These are phyloP conservation scores for Arachis stenosperma DNA, from an alignment of 306 rosid species.

Conservation along the genomic window DNA sequence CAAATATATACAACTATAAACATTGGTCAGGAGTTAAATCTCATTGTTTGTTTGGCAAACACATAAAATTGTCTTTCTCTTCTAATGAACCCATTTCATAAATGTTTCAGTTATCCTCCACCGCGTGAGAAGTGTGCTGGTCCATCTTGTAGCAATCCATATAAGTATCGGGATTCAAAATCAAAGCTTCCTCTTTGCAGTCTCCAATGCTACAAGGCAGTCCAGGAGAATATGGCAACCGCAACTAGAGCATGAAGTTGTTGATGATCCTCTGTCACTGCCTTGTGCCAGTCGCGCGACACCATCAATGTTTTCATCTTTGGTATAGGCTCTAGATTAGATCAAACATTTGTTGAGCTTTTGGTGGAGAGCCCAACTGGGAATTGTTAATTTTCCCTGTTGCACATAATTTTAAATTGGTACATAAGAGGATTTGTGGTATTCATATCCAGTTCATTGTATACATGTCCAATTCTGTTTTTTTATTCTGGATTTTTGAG, in stretches of 20 bases:
- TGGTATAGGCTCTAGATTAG: slow-evolving; percentile 27
- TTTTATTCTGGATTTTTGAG: slow-evolving; percentile 8
- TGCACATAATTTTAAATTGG: slow-evolving; percentile 25
- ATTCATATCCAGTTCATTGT: slow-evolving; percentile 28
- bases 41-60: slow-evolving; percentile 26
- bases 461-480: slow-evolving; percentile 23
- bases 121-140: slow-evolving; percentile 85
- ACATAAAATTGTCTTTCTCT: slow-evolving; percentile 17
- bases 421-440: slow-evolving; percentile 13
- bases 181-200: slow-evolving; percentile 92
- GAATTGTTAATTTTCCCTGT: slow-evolving; percentile 37
- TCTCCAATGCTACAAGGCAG: slow-evolving; percentile 83
- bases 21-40: slow-evolving; percentile 8
- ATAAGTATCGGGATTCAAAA: slow-evolving; percentile 87
- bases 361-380: slow-evolving; percentile 35
- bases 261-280: slow-evolving; percentile 9
- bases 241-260: slow-evolving; percentile 52
- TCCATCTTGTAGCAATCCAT: slow-evolving; percentile 77
- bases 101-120: slow-evolving; percentile 81
- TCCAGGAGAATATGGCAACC: slow-evolving; percentile 22
- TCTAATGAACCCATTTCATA: slow-evolving; percentile 22
- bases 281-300: slow-evolving; percentile 34
- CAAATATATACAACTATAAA: not conserved
- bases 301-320: slow-evolving; percentile 30
- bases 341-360: slow-evolving; percentile 29